These are phyloP conservation scores for Xylaria arbuscula DNA, from an alignment of 2,329 filamentous ascomycete species.

Conservation along the genomic window DNA sequence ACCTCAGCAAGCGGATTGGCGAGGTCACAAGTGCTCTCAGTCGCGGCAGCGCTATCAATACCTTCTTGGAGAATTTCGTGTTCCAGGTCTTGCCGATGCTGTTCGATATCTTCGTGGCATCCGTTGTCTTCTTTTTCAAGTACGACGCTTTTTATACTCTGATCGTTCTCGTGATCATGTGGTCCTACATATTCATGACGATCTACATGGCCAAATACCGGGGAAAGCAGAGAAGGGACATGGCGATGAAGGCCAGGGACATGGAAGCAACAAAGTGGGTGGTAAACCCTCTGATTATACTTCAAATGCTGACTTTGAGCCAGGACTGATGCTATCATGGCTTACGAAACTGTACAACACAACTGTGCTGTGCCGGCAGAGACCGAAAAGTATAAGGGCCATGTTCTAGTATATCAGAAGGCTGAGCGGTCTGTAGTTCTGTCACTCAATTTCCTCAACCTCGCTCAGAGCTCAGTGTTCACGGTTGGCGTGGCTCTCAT, in stretches of 20 bases:
- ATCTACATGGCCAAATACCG: constrained; percentile 63
- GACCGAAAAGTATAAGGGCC: constrained; percentile 66
- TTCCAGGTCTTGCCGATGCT: constrained; percentile 64
- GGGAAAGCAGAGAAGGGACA: constrained; percentile 57
- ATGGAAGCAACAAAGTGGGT: constrained; percentile 60
- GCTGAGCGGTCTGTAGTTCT: constrained; percentile 67
- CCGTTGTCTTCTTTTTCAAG: constrained; percentile 57
- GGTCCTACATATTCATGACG: constrained; percentile 62
- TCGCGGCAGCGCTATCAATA: constrained; percentile 61
- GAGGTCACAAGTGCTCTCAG: constrained; percentile 63
- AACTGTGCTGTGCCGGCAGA: constrained; percentile 71
- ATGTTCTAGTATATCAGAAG: constrained; percentile 66
- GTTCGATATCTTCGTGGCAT: constrained; percentile 61
- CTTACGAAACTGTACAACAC: constrained; percentile 70
- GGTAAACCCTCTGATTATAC: not conserved
- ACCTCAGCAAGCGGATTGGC: constrained; percentile 62
- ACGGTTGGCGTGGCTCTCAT: constrained; percentile 69
- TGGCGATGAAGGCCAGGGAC: constrained; percentile 57
- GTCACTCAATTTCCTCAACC: constrained; percentile 69
- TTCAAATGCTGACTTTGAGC: constrained; percentile 20
- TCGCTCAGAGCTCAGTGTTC: constrained; percentile 72
- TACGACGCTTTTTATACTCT: constrained; percentile 62
- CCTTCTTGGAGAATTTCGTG: constrained; percentile 60
- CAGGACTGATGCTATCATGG: constrained; percentile 60
- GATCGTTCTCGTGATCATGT: constrained; percentile 61